Conservation (phyloP, 345 rosid species). For the Xanthoceras sorbifolium region DNA sequence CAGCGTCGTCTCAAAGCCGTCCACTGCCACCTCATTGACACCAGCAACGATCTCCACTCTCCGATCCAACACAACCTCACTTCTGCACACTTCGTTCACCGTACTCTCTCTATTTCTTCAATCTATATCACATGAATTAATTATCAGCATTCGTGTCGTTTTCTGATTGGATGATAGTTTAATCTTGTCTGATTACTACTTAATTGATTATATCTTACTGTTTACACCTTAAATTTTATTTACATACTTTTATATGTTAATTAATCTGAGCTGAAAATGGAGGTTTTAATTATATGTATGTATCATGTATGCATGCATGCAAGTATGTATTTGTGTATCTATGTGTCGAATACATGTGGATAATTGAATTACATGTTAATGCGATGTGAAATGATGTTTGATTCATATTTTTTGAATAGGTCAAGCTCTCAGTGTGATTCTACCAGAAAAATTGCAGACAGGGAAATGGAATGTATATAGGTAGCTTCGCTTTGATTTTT, state of each 20-base stretch:
- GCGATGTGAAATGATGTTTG: neutral
- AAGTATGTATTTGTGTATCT: neutral
- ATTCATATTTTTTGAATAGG: slow-evolving; percentile 31
- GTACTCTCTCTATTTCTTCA: slow-evolving; percentile 27
- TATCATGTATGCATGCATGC: neutral
- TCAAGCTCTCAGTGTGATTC: slow-evolving; percentile 55
- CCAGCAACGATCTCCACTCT: slow-evolving; percentile 28
- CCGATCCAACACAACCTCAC: slow-evolving; percentile 39
- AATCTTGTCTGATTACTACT: neutral
- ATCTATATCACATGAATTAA: neutral
- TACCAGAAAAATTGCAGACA: slow-evolving; percentile 73
- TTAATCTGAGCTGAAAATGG: too few relatives aligned
- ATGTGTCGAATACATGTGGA: neutral
- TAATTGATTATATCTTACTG: neutral
- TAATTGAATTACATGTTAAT: neutral
- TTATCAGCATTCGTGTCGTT: neutral
- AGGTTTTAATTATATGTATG: neutral
- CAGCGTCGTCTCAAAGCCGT: slow-evolving; percentile 66
- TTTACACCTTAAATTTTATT: neutral
- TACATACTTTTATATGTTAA: neutral
- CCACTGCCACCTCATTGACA: slow-evolving; percentile 52
- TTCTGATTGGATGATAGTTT: neutral
- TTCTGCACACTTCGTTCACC: slow-evolving; percentile 40
- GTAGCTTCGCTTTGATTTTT: slow-evolving; percentile 33
- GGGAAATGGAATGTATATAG: slow-evolving; percentile 94